A percentile compares a stretch with the other conserved stretches of the same genome.
Evolutionary conservation across 2,329 filamentous ascomycete species (phyloP).

Genomic region (Chrysoporthe cubensis): DNA sequence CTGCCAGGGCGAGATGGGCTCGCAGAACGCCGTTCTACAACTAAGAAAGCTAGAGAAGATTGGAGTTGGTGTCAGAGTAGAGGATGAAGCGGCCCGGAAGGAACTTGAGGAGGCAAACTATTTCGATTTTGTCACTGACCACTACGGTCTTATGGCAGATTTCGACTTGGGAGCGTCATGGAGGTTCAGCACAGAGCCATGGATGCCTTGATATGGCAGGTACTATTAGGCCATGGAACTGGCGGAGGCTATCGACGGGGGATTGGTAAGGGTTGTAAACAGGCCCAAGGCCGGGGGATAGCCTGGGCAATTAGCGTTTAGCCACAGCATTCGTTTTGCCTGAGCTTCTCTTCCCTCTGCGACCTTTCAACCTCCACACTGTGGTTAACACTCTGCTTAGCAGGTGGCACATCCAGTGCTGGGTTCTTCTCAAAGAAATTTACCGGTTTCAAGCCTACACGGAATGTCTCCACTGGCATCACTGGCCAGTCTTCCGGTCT

Average conservation of each 20-base stretch:
- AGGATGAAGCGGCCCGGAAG: constrained; percentile 37
- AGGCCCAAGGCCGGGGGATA: neutral
- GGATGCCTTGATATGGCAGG: neutral
- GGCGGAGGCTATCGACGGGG: neutral
- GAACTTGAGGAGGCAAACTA: constrained; percentile 24
- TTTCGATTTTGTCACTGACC: constrained; percentile 22
- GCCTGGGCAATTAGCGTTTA: neutral
- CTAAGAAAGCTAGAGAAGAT: constrained; percentile 46
- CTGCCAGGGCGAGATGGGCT: constrained; percentile 28
- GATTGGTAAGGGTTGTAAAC: neutral
- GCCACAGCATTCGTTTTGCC: constrained; percentile 13
- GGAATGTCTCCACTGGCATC: constrained; percentile 61
- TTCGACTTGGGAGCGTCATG: constrained; percentile 13
- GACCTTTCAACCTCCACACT: constrained; percentile 14
- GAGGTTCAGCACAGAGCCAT: neutral
- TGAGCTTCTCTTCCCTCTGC: constrained; percentile 15
- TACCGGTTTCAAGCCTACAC: constrained; percentile 51
- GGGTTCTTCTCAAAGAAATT: constrained; percentile 58
- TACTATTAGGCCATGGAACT: neutral
- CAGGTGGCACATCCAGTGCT: constrained; percentile 39
- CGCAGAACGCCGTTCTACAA: constrained; percentile 18
- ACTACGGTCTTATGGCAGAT: constrained; percentile 23
- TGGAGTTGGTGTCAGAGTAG: constrained; percentile 48
- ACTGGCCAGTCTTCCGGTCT: constrained; percentile 61
- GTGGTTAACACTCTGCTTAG: constrained; percentile 5